Evolutionary conservation across 139 green algal genomes (phyloP).

Genomic region (Coelastrella sp.): DNA sequence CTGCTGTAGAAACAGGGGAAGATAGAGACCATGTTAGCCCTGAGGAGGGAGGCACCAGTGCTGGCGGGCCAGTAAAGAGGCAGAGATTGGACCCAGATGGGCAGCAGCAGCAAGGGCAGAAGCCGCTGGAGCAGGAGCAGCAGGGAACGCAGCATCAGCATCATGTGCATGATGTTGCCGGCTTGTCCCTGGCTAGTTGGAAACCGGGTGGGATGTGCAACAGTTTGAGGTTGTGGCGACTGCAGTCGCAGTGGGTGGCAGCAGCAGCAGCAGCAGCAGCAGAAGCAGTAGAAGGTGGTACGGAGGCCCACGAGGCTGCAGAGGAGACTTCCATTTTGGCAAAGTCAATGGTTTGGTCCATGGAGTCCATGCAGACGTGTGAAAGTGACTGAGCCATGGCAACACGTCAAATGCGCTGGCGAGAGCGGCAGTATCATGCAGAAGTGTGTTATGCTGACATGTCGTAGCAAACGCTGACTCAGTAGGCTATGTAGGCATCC

Average conservation of each 20-base stretch:
- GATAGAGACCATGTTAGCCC: neutral
- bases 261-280: neutral
- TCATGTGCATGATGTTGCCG: neutral
- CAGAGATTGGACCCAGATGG: too few species aligned
- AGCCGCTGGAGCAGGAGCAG: neutral
- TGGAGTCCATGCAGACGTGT: too few species aligned
- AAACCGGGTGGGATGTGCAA: constrained; percentile 29
- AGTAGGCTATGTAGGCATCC: too few species aligned
- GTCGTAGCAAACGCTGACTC: too few species aligned
- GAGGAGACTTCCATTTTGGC: too few species aligned
- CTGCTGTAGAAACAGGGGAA: too few species aligned
- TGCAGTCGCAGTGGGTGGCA: constrained; percentile 36
- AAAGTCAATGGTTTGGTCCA: too few species aligned
- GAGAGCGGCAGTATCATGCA: too few species aligned
- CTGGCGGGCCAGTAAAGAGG: neutral
- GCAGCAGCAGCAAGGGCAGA: neutral
- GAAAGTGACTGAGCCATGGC: too few species aligned
- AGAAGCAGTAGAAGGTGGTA: neutral
- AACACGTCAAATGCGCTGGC: too few species aligned
- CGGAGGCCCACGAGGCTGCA: too few species aligned
- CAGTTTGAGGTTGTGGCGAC: constrained; percentile 56
- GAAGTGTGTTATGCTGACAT: too few species aligned
- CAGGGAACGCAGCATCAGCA: neutral
- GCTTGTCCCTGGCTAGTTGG: neutral
- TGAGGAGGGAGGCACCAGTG: neutral